Percentiles rank a stretch among this genome's conserved stretches.
Conservation (phyloP, 2,329 filamentous ascomycete genomes). For the Ceratocystis cubensis region DNA sequence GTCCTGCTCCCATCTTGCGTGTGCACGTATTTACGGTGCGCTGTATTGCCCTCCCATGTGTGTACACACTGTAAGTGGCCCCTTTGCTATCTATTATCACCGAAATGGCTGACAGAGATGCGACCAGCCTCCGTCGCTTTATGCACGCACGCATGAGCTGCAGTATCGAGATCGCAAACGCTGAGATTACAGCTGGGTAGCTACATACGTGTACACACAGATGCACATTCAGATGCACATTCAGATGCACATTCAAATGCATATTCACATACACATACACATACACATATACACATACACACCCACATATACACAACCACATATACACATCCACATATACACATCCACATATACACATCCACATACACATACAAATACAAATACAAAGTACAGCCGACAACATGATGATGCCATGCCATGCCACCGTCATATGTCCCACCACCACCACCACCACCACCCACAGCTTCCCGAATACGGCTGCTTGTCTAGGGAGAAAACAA, state of each 20-base stretch:
- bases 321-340: not conserved
- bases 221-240: not conserved
- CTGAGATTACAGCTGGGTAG: not conserved
- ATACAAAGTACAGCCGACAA: no score
- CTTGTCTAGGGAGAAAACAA: no score
- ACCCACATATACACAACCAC: no score
- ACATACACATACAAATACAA: no score
- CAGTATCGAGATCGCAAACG: not conserved
- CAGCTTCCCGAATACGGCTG: no score
- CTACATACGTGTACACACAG: not conserved
- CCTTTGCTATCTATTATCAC: no score
- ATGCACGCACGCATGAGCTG: not conserved
- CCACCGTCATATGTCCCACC: no score
- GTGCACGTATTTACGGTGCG: not conserved
- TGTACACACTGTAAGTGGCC: not conserved
- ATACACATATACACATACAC: no score
- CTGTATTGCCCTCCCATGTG: not conserved
- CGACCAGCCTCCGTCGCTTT: not conserved
- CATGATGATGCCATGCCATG: no score
- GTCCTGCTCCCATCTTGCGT: not conserved
- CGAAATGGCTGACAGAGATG: no score
- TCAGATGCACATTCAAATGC: not conserved
- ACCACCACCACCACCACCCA: no score
- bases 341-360: not conserved
- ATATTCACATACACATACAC: not conserved